Evolutionary conservation across 805 yeast genomes (phyloP).

Genomic region (Soucietia sequanensis): DNA sequence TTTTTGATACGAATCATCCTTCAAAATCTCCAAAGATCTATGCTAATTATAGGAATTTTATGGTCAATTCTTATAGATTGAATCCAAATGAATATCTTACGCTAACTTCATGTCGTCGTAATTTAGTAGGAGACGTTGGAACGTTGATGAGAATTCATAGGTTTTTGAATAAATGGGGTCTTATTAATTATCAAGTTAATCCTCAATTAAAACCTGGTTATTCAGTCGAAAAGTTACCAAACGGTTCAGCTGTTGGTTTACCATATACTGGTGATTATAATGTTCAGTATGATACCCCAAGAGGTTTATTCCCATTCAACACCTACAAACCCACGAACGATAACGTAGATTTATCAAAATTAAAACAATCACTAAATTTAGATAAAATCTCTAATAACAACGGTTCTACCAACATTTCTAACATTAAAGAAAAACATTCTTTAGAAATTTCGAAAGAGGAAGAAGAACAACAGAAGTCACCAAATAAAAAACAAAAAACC

Average conservation of each 20-base stretch:
- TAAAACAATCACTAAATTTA: conserved; percentile 26
- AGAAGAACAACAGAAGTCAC: too few relatives aligned
- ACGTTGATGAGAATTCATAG: conserved; percentile 81
- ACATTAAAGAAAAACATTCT: conserved; percentile 2
- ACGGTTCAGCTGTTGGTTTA: conserved; percentile 47
- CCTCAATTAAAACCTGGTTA: conserved; percentile 69
- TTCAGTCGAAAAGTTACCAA: conserved; percentile 49
- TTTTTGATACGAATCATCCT: conserved; percentile 68
- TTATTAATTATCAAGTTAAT: conserved; percentile 88
- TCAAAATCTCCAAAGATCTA: conserved; percentile 82
- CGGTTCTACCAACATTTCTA: conserved; percentile 2
- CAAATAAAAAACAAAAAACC: conserved; percentile 23
- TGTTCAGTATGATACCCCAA: conserved; percentile 81
- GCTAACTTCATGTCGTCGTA: conserved; percentile 87
- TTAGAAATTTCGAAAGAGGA: conserved; percentile 1
- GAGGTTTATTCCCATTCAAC: conserved; percentile 90
- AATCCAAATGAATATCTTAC: conserved; percentile 90
- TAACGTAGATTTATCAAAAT: conserved; percentile 37
- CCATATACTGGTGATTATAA: conserved; percentile 77
- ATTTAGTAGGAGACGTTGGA: conserved; percentile 88
- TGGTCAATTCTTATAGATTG: conserved; percentile 82
- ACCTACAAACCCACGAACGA: conserved; percentile 69
- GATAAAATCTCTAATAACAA: conserved; percentile 3
- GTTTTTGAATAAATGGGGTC: conserved; percentile 88
- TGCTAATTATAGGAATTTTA: conserved; percentile 79